Evolutionary conservation across 2,329 filamentous ascomycete species (phyloP), one percentile per base, ranked within the genome.

Genomic region (Colletotrichum tamarilloi): DNA sequence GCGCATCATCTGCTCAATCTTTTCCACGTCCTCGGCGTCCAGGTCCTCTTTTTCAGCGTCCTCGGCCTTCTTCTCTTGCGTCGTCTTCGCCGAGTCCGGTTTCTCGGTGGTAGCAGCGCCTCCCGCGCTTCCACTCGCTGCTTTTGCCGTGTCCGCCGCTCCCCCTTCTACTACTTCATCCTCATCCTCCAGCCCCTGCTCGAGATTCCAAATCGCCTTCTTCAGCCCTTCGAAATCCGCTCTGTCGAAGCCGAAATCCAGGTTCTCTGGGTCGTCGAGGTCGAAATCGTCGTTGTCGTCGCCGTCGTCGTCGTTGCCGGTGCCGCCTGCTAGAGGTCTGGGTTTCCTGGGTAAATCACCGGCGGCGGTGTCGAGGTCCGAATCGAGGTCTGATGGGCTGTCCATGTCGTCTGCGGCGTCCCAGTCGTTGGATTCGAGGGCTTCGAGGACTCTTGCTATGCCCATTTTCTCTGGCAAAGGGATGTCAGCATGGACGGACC

Each of bases 341-440:
- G 53, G 77, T 76, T 72, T 84, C 26, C 82, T 80, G 1, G 82
- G 79, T 76, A 79, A 24, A 49, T 11, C 19, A 67, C 68, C 70
- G 76, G 60, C 52, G 4, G 22, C 72, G 1, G 82, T 76, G 52
- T 82, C 80, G 2, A 19, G 73, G 66, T 81, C 77, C 1, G 81
- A 81, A 69, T 84, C 82, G 6, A 79, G 78, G 24, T 81, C 78
- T 9, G 76, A 78, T 19, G 75, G 79, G 9, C 57, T 53, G 68
- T 58, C 68, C 30, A 76, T 77, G 12, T 75, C 75, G 65, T 83
- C 81, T 2, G 84, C 85, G 26, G 42, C 71, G 24, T 68, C 56
- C 92, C 92, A 93, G 80, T 92, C 91, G 78, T 92, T 93, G 19
- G 90, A 85, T 77, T 93, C 87, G 16, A 93, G 80, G 0, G 91